Conservation (phyloP, 768 basidiomycete genomes). For the Suillus variegatus region DNA sequence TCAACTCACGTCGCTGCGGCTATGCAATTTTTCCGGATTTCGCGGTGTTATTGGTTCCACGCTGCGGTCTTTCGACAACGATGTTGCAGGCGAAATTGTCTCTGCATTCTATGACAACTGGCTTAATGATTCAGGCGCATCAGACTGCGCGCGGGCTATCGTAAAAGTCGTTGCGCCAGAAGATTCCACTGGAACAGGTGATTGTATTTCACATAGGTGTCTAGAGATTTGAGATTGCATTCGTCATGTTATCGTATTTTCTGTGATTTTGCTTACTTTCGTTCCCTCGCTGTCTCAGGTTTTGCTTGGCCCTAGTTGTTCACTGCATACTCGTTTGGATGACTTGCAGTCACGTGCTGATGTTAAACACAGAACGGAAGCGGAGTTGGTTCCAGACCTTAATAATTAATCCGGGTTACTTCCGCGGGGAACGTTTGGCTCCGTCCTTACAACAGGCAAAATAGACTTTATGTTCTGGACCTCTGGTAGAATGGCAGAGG, state of each 20-base stretch:
- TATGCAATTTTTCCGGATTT: background rate
- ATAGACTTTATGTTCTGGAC: background rate
- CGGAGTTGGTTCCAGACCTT: background rate
- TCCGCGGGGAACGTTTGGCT: background rate
- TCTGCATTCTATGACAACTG: background rate
- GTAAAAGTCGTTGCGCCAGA: background rate
- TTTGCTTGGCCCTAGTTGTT: background rate
- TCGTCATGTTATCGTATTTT: background rate
- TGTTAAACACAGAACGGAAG: background rate
- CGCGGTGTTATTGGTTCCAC: background rate
- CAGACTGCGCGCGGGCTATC: background rate
- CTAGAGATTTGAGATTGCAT: background rate
- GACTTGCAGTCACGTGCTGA: background rate
- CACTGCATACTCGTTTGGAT: background rate
- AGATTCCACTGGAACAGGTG: background rate
- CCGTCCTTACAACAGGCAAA: background rate
- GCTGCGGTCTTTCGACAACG: background rate
- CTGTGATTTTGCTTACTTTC: background rate
- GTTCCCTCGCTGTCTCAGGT: background rate
- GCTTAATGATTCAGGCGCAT: background rate
- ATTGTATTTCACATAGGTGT: background rate
- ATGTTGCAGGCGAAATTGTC: background rate
- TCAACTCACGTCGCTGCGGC: background rate
- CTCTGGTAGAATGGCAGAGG: background rate
- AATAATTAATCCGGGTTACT: background rate